Base-by-base conservation (phyloP, 2,329 filamentous ascomycete species). In the Xylaria sp. region DNA sequence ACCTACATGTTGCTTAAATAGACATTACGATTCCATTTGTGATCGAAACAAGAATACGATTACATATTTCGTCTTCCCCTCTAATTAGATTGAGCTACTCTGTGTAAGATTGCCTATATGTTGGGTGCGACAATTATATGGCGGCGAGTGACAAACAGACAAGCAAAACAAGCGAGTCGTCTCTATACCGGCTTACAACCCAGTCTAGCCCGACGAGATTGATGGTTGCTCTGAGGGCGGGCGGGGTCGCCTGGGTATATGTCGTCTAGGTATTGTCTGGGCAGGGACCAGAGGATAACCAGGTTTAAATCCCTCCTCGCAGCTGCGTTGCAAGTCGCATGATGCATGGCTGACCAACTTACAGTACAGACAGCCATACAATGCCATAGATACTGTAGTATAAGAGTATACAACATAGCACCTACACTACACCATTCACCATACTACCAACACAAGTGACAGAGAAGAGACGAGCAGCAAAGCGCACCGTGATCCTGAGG, bases 291-390 rank as follows among this genome's bases (percentile, higher is more conserved):
- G 37, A 28, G 57, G 41, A 44, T 51, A 56, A 63, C 67, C 63
- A 39, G 67, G 67, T 69, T 39, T 34, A 52, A 69, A 65, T 57
- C 58, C 63, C 63, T 25, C 23, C 23, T 69, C 58, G 52, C 52
- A 54, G 63, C 44, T 34, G 44, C 3, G 28, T 28, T 57, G 18
- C 52, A 51, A 31, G 63, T 55, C 58, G 67, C 67, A 67, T 63
- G 58, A 63, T 69, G 67, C 67, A 63, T 69, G 28, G 28, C 18
- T 56, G 52, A 44, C 57, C 63, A 23, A 51, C 25, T 55, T 48
- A 41, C 13, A 15, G 20, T 31, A 23, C 23, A 18, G 13, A 44
- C 10, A 15, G 13, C 3, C 13, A 13, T 18, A 46, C 3, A 8
- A 46, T n/a, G n/a, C 41, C 15, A 15, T 7, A n/a, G 10, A 46